Conservation (phyloP, 1,284 basidiomycete species). For the Pseudozyma flocculosa region DNA sequence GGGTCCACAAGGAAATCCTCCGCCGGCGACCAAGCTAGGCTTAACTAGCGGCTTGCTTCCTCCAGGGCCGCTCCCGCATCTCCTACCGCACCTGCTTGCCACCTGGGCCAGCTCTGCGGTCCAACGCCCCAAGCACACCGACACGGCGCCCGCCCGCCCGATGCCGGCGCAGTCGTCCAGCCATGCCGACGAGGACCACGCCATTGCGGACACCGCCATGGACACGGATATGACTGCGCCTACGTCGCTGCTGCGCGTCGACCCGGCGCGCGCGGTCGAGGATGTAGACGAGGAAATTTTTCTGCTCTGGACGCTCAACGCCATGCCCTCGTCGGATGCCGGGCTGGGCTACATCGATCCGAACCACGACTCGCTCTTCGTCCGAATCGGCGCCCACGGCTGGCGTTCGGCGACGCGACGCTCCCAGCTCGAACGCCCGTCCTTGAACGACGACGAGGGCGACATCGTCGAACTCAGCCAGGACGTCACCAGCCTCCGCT, state of each 20-base stretch:
- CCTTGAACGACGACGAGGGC: slow-evolving; percentile 16
- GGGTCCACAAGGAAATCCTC: no score
- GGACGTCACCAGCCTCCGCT: slow-evolving; percentile 43
- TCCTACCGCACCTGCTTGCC: background rate
- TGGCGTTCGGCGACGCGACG: slow-evolving; percentile 6
- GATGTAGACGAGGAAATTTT: slow-evolving; percentile 48
- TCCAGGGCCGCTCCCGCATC: no score
- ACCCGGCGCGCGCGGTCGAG: slow-evolving; percentile 9
- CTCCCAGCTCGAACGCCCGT: no score
- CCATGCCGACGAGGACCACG: no score
- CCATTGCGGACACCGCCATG: no score
- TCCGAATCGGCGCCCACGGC: slow-evolving; percentile 13
- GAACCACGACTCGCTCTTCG: slow-evolving; percentile 25
- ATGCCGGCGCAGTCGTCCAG: background rate
- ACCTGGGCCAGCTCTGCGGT: background rate
- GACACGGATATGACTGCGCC: slow-evolving; percentile 9
- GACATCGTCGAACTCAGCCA: slow-evolving; percentile 19
- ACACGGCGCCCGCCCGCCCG: background rate
- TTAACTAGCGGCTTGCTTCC: no score
- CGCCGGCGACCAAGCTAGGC: no score
- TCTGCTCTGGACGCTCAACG: slow-evolving; percentile 30
- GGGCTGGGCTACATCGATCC: slow-evolving; percentile 38
- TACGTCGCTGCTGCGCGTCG: slow-evolving; percentile 8
- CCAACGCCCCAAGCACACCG: background rate
- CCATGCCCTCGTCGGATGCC: slow-evolving; percentile 18